A percentile compares a stretch with the other conserved stretches of the same genome.
Evolutionary conservation across 495 filamentous ascomycete species (phyloP).

Genomic region (Friedmanniomyces endolithicus): DNA sequence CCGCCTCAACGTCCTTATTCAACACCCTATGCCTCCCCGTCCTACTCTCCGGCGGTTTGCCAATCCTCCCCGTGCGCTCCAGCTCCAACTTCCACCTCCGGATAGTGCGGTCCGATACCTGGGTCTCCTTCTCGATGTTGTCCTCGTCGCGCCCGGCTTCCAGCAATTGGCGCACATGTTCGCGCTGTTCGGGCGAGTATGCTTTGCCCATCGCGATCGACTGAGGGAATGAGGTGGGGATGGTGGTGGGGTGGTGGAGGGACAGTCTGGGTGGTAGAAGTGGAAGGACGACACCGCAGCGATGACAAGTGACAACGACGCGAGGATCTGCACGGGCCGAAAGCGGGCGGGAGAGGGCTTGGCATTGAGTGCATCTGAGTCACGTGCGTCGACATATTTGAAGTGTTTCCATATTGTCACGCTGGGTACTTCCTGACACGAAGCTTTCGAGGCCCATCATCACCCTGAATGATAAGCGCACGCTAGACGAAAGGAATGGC

Average conservation of each 20-base stretch:
- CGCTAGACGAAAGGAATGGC: too few species aligned
- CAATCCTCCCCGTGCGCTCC: slow-evolving; percentile 18
- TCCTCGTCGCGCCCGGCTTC: slow-evolving; percentile 16
- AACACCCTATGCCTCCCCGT: slow-evolving; percentile 19
- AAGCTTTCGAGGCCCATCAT: too few species aligned
- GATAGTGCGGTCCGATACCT: slow-evolving; percentile 18
- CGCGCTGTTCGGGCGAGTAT: slow-evolving; percentile 10
- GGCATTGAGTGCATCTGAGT: too few species aligned
- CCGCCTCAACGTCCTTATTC: slow-evolving; percentile 15
- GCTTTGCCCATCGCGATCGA: slow-evolving; percentile 11
- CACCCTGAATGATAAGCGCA: too few species aligned
- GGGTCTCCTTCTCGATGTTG: slow-evolving; percentile 17
- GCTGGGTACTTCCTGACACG: too few species aligned
- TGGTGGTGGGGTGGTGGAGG: neutral
- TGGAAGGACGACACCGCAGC: neutral
- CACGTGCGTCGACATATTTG: too few species aligned
- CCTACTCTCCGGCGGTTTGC: slow-evolving; percentile 19
- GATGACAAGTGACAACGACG: too few species aligned
- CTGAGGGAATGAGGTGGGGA: too few species aligned
- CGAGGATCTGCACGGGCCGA: too few species aligned
- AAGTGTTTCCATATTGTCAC: too few species aligned
- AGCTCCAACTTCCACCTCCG: slow-evolving; percentile 20
- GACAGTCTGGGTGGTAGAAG: neutral
- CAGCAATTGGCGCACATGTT: slow-evolving; percentile 7
- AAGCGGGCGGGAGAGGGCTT: too few species aligned